phyloP scores from a whole-genome alignment of 768 basidiomycete species.

The Leccinum variicolor region DNA sequence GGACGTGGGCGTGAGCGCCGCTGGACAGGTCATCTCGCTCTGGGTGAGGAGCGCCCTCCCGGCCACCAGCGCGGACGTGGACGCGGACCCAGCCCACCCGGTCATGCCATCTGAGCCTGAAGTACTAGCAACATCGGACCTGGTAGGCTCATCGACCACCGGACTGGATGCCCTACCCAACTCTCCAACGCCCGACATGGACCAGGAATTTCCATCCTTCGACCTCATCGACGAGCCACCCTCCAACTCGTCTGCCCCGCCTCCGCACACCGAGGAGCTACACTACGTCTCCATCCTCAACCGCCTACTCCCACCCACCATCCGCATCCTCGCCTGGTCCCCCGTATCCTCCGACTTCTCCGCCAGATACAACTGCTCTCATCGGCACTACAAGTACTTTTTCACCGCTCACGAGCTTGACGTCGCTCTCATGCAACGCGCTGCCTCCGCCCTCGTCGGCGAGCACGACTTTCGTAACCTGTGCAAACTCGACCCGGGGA shows the following conservation, averaged over 20 bases:
- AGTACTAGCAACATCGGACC: background rate
- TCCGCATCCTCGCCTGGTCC: conserved; percentile 92
- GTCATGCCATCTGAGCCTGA: background rate
- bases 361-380: conserved; percentile 81
- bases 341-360: conserved; percentile 79
- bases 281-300: conserved; percentile 82
- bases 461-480: conserved; percentile 96
- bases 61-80: background rate
- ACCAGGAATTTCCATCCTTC: conserved; percentile 21
- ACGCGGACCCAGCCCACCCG: background rate
- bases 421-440: conserved; percentile 70
- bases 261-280: conserved; percentile 47
- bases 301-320: conserved; percentile 81
- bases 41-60: conserved; percentile 78
- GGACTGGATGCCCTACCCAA: background rate
- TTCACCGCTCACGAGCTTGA: conserved; percentile 72
- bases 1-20: conserved; percentile 92
- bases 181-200: conserved; percentile 1
- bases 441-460: conserved; percentile 69
- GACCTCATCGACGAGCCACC: conserved; percentile 39
- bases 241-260: conserved; percentile 30
- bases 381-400: conserved; percentile 97
- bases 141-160: background rate
- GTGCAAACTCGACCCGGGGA: conserved; percentile 88
- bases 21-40: conserved; percentile 89